These are phyloP conservation scores for Hyparrhenia diplandra DNA, from an alignment of 176 grass and related monocot genomes.

Conservation along the genomic window DNA sequence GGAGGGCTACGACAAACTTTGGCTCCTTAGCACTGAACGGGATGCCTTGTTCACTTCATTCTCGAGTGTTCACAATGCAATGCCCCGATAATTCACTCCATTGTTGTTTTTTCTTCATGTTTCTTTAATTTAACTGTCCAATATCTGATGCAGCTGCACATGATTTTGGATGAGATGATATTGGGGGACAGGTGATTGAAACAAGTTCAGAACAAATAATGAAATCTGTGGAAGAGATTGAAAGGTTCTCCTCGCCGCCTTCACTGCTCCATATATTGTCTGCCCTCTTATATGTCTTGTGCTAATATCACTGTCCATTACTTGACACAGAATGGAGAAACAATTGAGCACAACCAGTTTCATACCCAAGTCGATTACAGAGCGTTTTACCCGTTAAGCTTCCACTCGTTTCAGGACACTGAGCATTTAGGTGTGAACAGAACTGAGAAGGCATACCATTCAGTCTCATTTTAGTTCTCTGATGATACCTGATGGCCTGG, in stretches of 20 bases:
- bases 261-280: background rate
- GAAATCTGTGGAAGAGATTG: constrained; percentile 73
- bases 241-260: constrained; percentile 35
- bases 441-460: background rate
- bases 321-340: constrained; percentile 66
- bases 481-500: background rate
- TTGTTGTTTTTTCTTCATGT: background rate
- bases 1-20: background rate
- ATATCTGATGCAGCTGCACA: constrained; percentile 70
- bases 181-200: constrained; percentile 86
- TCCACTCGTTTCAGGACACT: background rate
- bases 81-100: background rate
- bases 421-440: background rate
- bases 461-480: background rate
- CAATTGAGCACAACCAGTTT: constrained; percentile 71
- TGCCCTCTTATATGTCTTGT: background rate
- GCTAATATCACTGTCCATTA: background rate
- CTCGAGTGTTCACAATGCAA: background rate
- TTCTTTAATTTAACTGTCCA: background rate
- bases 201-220: constrained; percentile 79
- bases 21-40: background rate
- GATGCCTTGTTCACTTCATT: background rate
- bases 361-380: constrained; percentile 70
- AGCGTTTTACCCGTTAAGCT: constrained; percentile 64
- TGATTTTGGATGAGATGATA: constrained; percentile 95